A percentile compares a stretch with the other conserved stretches of the same genome.
phyloP scores from a whole-genome alignment of 179 eudicot genomes.

The Silene noctiflora region DNA sequence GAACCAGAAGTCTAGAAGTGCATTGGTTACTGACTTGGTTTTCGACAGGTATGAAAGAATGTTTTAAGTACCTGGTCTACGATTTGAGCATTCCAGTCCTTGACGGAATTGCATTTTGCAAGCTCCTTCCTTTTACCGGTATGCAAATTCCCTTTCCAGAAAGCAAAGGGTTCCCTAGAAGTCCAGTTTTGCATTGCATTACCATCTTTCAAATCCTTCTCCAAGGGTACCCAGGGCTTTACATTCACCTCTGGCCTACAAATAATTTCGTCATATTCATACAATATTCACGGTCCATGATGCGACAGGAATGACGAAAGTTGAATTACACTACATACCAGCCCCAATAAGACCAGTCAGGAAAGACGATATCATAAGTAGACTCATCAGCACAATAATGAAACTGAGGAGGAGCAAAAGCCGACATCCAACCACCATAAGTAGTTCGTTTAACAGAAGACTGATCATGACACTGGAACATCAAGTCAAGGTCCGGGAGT shows the following conservation, averaged over 20 bases:
- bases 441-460: slow-evolving; percentile 17
- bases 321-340: slow-evolving; percentile 37
- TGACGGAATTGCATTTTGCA: slow-evolving; percentile 33
- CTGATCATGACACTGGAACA: slow-evolving; percentile 46
- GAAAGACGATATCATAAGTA: slow-evolving; percentile 46
- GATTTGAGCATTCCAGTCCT: slow-evolving; percentile 39
- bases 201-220: slow-evolving; percentile 38
- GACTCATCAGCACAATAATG: slow-evolving; percentile 47
- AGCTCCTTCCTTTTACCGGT: slow-evolving; percentile 31
- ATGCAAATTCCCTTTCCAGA: slow-evolving; percentile 49
- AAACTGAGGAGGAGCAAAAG: slow-evolving; percentile 45
- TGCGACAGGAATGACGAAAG: not conserved
- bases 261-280: not conserved
- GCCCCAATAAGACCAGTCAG: slow-evolving; percentile 77
- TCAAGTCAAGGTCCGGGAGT: slow-evolving; percentile 52
- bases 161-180: slow-evolving; percentile 49
- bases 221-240: slow-evolving; percentile 48
- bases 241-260: slow-evolving; percentile 51
- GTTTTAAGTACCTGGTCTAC: slow-evolving; percentile 29
- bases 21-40: too few species aligned
- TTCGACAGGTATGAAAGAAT: not conserved
- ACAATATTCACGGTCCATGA: not conserved
- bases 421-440: slow-evolving; percentile 20
- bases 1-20: not conserved
- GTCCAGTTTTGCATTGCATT: slow-evolving; percentile 38